These are phyloP conservation scores for Penicillium waksmanii DNA, from an alignment of 495 filamentous ascomycete genomes.

Conservation along the genomic window DNA sequence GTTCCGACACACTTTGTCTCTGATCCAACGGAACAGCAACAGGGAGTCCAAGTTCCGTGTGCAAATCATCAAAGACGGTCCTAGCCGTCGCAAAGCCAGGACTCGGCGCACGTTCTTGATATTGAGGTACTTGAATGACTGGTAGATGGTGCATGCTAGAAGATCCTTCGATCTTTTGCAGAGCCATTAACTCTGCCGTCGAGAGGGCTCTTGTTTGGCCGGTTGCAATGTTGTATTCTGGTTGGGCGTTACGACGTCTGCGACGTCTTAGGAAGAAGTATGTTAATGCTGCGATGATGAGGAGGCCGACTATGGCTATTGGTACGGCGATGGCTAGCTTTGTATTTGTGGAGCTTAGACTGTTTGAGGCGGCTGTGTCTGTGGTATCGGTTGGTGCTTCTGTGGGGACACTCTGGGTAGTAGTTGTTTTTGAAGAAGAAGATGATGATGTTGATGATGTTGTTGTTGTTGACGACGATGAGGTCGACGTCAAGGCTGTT, in stretches of 20 bases:
- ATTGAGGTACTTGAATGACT: constrained; percentile 12
- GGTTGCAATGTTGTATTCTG: constrained; percentile 19
- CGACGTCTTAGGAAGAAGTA: constrained; percentile 34
- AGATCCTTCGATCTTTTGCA: constrained; percentile 5
- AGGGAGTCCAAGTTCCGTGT: constrained; percentile 19
- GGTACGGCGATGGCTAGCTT: constrained; percentile 46
- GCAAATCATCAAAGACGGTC: neutral
- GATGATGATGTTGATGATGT: constrained; percentile 4
- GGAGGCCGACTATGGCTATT: constrained; percentile 36
- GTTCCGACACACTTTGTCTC: constrained; percentile 15
- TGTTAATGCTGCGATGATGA: constrained; percentile 28
- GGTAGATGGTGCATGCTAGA: constrained; percentile 11
- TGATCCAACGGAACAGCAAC: constrained; percentile 23
- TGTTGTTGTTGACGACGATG: neutral
- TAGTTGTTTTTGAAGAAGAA: constrained; percentile 9
- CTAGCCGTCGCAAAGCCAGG: constrained; percentile 6
- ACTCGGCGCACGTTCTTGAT: constrained; percentile 3
- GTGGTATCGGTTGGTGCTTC: neutral
- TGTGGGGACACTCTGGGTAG: neutral
- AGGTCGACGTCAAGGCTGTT: constrained; percentile 2
- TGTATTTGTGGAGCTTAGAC: constrained; percentile 24
- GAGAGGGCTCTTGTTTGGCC: constrained; percentile 17
- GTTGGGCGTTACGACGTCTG: constrained; percentile 17
- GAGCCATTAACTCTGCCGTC: constrained; percentile 24
- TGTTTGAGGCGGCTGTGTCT: constrained; percentile 10